A percentile compares a stretch with the other conserved stretches of the same genome.
phyloP scores from a whole-genome alignment of 106 monocot species.

The Ottelia alismoides region DNA sequence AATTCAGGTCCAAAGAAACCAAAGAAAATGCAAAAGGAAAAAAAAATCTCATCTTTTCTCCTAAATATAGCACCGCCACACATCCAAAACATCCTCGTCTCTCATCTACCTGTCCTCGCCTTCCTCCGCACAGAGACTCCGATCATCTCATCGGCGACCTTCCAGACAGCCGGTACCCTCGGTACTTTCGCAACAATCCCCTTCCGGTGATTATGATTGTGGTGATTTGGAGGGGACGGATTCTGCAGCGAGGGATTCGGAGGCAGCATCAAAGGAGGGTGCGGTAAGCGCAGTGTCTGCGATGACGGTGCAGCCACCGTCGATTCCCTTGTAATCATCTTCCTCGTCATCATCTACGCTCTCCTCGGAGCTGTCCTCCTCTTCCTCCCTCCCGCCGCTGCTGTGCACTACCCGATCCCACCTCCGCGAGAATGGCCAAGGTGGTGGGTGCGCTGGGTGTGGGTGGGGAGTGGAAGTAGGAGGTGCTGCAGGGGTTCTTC shows the following conservation, averaged over 20 bases:
- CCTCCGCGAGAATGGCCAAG: no score
- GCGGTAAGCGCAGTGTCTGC: conserved; percentile 3
- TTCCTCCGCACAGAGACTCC: conserved; percentile 74
- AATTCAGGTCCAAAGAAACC: background rate
- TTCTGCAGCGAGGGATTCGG: conserved; percentile 5
- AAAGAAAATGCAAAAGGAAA: background rate
- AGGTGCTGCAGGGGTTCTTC: no score
- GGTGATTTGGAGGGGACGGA: conserved; percentile 13
- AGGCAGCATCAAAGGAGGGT: conserved; percentile 6
- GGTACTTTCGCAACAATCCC: conserved; percentile 19
- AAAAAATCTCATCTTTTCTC: background rate
- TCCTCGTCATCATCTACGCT: conserved; percentile 73
- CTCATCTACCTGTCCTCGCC: conserved; percentile 61
- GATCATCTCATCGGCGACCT: conserved; percentile 78
- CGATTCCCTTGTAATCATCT: conserved; percentile 66
- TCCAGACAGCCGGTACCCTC: conserved; percentile 41
- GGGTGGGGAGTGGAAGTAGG: no score
- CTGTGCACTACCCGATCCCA: conserved; percentile 57
- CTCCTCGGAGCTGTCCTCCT: conserved; percentile 50
- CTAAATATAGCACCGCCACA: background rate
- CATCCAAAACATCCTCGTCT: background rate
- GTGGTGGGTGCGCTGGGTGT: no score
- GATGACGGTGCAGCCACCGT: no score
- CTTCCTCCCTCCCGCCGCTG: conserved; percentile 27
- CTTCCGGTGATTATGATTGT: conserved; percentile 30